These are phyloP conservation scores for Vitis rotundifolia DNA, from an alignment of 164 flowering plant genomes.

Conservation along the genomic window DNA sequence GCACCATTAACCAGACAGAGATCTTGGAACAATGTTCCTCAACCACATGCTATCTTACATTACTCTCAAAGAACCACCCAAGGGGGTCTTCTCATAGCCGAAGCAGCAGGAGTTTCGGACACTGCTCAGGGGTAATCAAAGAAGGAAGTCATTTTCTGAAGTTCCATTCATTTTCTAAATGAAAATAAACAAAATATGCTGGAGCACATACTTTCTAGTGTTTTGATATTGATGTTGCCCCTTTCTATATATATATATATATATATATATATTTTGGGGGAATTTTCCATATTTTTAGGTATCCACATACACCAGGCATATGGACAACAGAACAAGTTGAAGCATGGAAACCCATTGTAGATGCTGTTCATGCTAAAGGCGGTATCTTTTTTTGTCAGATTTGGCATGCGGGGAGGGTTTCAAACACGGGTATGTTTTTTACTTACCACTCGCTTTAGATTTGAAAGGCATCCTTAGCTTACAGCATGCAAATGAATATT, in stretches of 20 bases:
- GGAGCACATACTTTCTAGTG: neutral
- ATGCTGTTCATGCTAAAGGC: slow-evolving; percentile 57
- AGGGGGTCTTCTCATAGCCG: neutral
- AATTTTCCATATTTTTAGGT: slow-evolving; percentile 19
- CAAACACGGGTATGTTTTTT: slow-evolving; percentile 20
- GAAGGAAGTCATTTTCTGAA: too few relatives aligned
- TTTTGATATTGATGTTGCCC: neutral
- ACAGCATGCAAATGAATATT: too few relatives aligned
- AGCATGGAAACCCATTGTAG: slow-evolving; percentile 62
- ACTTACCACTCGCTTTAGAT: too few relatives aligned
- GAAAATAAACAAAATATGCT: too few relatives aligned
- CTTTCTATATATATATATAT: neutral
- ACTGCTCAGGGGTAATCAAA: slow-evolving; percentile 24
- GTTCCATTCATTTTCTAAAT: too few relatives aligned
- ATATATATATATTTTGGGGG: neutral
- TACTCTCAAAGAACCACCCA: too few relatives aligned
- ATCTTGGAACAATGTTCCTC: too few relatives aligned
- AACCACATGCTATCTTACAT: too few relatives aligned
- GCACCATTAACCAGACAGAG: too few relatives aligned
- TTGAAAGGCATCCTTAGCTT: neutral
- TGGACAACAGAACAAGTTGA: slow-evolving; percentile 60
- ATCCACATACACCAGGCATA: slow-evolving; percentile 44
- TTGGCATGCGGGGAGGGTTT: slow-evolving; percentile 54
- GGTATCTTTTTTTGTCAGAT: slow-evolving; percentile 56
- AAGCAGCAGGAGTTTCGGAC: slow-evolving; percentile 21